Conservation (phyloP, 1,139 yeast genomes). For the Debaryomyces psychrophilus region DNA sequence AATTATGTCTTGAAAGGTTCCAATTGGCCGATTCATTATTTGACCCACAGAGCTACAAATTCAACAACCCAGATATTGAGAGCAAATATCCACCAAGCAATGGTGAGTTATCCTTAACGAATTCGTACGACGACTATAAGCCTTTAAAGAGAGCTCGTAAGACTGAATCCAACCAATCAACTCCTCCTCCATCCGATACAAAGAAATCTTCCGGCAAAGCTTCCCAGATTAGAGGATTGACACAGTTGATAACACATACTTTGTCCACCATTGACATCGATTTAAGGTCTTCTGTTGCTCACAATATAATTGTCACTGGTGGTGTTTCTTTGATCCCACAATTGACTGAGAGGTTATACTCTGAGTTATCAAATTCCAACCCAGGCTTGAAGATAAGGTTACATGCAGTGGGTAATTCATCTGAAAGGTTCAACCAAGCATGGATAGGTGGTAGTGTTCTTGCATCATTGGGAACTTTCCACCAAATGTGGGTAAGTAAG, state of each 20-base stretch:
- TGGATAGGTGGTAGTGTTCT: constrained; percentile 97
- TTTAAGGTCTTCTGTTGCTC: constrained; percentile 85
- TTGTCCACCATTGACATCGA: constrained; percentile 82
- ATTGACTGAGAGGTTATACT: constrained; percentile 75
- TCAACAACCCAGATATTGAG: constrained; percentile 26
- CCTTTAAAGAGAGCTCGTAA: constrained; percentile 67
- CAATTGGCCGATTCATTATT: constrained; percentile 76
- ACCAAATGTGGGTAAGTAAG: constrained; percentile 94
- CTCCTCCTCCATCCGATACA: constrained; percentile 40
- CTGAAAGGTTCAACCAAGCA: constrained; percentile 81
- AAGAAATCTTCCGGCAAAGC: constrained; percentile 13
- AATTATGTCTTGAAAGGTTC: constrained; percentile 58
- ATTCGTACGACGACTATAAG: constrained; percentile 61
- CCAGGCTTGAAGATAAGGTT: constrained; percentile 93
- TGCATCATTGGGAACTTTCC: constrained; percentile 93
- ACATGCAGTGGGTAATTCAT: constrained; percentile 82
- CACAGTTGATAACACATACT: constrained; percentile 70
- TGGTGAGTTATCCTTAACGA: constrained; percentile 41
- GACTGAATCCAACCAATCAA: constrained; percentile 40
- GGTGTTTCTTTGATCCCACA: constrained; percentile 89
- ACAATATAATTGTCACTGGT: constrained; percentile 90
- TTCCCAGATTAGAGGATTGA: constrained; percentile 52
- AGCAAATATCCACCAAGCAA: constrained; percentile 37
- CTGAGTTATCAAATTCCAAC: constrained; percentile 70
- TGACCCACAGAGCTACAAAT: constrained; percentile 54